Base-by-base conservation (phyloP, 352 stramenopile species). In the Aphanomyces euteiches region DNA sequence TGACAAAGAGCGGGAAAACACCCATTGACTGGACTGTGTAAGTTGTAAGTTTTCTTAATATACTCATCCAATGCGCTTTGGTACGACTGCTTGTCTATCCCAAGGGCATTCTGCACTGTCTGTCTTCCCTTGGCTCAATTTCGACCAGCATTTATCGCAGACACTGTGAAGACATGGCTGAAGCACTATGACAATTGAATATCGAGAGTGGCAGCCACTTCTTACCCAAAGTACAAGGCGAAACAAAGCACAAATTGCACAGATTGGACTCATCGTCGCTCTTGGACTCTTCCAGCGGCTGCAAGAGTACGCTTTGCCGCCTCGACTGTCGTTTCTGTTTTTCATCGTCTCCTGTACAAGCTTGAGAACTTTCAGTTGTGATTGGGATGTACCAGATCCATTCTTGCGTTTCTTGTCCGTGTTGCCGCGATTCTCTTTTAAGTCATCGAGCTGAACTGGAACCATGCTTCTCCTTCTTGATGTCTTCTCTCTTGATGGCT, bases 1-100 rank as follows among this genome's bases (percentile, higher is more conserved):
- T 96, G 34, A 72, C 78, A 68, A 64, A 87, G 59, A 75, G 93
- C 65, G 84, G 82, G 60, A 93, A 94, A 72, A 77, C 91, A 40
- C 79, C 87, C 5, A 93, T 96, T 53, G 77, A 96, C 75, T 96
- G 89, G 89, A 90, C 74, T 45, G 76, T 89, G n/a, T 47, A 69
- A 21, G 56, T 58, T 36, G 21, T 57, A 67, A 60, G 36, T 3
- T 36, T 36, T 19, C 19, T 12, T 19, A 58, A 58, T 58, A 58
- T 58, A 19, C 50, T 58, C 50, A 28, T 12, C 28, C 50, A 58
- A 58, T 19, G 50, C 50, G 50, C 21, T 58, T 28, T 17, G 63
- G 63, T 4, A 58, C 63, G 6, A 69, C 63, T 6, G 12, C 47
- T 43, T 69, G 37, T 4, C 63, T 41, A 28, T 69, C 63, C 63